Conservation (phyloP, 805 yeast genomes). For the Saccharomycopsis malanga region DNA sequence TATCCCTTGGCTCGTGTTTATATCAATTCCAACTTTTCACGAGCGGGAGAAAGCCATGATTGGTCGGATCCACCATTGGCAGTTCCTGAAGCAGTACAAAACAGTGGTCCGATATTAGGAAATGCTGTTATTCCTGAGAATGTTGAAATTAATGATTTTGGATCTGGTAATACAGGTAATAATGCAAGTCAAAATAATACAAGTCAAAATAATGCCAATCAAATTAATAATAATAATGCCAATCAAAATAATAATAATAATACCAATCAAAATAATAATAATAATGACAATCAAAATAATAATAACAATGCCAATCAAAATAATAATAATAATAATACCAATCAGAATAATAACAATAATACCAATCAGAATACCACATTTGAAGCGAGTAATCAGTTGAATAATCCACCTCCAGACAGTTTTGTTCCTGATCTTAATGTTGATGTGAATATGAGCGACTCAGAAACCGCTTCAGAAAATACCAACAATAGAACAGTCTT, state of each 20-base stretch:
- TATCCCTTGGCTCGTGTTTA: slow-evolving; percentile 14
- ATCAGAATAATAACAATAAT: background rate
- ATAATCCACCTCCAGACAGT: too few relatives aligned
- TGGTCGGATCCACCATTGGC: slow-evolving; percentile 14
- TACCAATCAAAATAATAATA: background rate
- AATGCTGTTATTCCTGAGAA: slow-evolving; percentile 9
- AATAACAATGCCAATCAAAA: background rate
- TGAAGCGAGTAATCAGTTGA: too few relatives aligned
- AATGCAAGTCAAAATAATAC: slow-evolving; percentile 1
- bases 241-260: slow-evolving; percentile 1
- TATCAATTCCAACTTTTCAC: slow-evolving; percentile 10
- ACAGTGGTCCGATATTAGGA: slow-evolving; percentile 15
- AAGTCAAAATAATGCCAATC: background rate
- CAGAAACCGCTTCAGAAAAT: too few relatives aligned
- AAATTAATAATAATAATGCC: background rate
- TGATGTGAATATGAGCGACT: too few relatives aligned
- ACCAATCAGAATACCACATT: slow-evolving; percentile 1
- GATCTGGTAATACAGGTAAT: background rate
- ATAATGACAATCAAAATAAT: too few relatives aligned
- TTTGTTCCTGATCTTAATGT: too few relatives aligned
- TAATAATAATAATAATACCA: background rate
- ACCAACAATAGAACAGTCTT: too few relatives aligned
- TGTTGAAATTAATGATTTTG: slow-evolving; percentile 4
- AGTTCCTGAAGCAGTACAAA: slow-evolving; percentile 10
- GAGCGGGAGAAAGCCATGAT: slow-evolving; percentile 15